Percentiles rank a stretch among this genome's conserved stretches.
phyloP scores from a whole-genome alignment of 2,329 filamentous ascomycete genomes.

The Emmonsia crescens region DNA sequence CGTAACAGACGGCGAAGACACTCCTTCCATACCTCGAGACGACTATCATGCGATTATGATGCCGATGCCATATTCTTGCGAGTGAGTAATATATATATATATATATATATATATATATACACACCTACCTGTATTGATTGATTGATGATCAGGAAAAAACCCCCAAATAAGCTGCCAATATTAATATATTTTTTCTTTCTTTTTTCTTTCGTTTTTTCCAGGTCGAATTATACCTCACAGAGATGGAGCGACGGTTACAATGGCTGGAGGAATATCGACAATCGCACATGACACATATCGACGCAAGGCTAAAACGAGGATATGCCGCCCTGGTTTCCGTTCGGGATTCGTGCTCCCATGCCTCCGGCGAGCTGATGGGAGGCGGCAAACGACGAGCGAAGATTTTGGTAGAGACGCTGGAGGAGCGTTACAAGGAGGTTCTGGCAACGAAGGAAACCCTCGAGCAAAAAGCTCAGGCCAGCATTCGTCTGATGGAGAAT shows the following conservation, averaged over 20 bases:
- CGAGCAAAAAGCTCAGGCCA: conserved; percentile 82
- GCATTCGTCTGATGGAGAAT: conserved; percentile 73
- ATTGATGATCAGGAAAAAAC: neutral
- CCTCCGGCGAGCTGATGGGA: conserved; percentile 81
- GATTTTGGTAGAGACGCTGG: conserved; percentile 85
- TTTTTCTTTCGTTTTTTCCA: conserved; percentile 15
- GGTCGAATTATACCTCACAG: conserved; percentile 50
- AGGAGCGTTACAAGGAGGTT: conserved; percentile 76
- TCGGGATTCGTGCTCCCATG: conserved; percentile 74
- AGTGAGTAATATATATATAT: too few relatives aligned
- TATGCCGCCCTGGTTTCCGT: conserved; percentile 81
- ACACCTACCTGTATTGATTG: neutral
- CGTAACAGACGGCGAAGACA: conserved; percentile 34
- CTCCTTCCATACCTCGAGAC: conserved; percentile 34
- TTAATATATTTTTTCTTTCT: neutral
- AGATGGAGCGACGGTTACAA: conserved; percentile 77
- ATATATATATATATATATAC: too few relatives aligned
- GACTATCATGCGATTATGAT: conserved; percentile 35
- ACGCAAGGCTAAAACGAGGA: conserved; percentile 71
- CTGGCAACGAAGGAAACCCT: conserved; percentile 74
- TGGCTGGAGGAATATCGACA: conserved; percentile 83
- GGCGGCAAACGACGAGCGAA: conserved; percentile 73
- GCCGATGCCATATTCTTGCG: conserved; percentile 36
- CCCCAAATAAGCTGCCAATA: neutral
- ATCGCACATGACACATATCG: conserved; percentile 65